phyloP scores from a whole-genome alignment of 2,329 filamentous ascomycete genomes.

The Phialophora expanda region DNA sequence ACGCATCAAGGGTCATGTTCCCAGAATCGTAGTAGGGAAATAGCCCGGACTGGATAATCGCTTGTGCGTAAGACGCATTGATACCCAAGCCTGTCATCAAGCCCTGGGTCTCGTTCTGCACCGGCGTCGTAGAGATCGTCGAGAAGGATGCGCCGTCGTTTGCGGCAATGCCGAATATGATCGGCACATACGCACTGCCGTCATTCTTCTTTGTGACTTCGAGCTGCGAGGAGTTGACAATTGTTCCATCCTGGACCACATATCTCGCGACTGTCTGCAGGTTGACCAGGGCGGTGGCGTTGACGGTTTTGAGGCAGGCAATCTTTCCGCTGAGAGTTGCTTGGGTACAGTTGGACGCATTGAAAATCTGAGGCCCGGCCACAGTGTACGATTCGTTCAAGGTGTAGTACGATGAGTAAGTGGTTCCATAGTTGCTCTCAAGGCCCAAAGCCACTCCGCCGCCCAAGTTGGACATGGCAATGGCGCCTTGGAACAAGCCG shows the following conservation, averaged over 20 bases:
- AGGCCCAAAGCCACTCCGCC: constrained; percentile 63
- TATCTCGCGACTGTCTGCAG: constrained; percentile 47
- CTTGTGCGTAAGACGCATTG: constrained; percentile 49
- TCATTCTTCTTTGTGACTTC: constrained; percentile 50
- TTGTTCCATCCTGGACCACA: constrained; percentile 64
- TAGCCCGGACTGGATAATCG: constrained; percentile 53
- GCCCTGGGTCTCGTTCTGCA: constrained; percentile 51
- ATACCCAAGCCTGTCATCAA: constrained; percentile 56
- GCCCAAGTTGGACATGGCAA: constrained; percentile 57
- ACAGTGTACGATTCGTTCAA: constrained; percentile 58
- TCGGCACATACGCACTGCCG: constrained; percentile 56
- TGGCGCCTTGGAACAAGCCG: constrained; percentile 33
- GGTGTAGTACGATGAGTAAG: constrained; percentile 65
- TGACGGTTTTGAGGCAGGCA: constrained; percentile 58
- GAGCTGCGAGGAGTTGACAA: constrained; percentile 58
- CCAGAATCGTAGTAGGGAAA: constrained; percentile 58
- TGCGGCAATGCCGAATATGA: constrained; percentile 62
- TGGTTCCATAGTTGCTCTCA: constrained; percentile 61
- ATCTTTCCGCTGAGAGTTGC: constrained; percentile 55
- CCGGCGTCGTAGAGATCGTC: constrained; percentile 53
- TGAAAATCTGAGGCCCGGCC: constrained; percentile 59
- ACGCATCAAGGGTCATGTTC: constrained; percentile 61
- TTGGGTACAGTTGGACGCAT: constrained; percentile 58
- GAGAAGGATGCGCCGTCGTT: constrained; percentile 64
- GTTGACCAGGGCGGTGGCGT: constrained; percentile 38